Percentiles rank a stretch among this genome's conserved stretches.
phyloP scores from a whole-genome alignment of 805 yeast species.

The Wickerhamiella australiensis region DNA sequence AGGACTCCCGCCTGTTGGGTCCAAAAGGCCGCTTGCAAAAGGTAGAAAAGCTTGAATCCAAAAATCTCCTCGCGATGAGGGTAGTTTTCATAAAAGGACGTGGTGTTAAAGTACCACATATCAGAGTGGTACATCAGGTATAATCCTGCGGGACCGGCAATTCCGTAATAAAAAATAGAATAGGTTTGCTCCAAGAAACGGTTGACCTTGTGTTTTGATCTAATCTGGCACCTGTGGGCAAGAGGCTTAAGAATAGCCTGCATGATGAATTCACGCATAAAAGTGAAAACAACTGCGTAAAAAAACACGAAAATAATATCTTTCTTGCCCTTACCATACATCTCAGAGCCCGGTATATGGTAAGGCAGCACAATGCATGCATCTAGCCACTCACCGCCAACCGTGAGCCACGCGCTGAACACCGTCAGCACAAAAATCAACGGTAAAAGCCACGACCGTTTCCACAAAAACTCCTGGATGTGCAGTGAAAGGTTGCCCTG shows the following conservation, averaged over 20 bases:
- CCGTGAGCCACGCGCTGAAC: constrained; percentile 14
- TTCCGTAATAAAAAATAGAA: constrained; percentile 65
- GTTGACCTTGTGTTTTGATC: constrained; percentile 42
- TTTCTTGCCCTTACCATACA: constrained; percentile 75
- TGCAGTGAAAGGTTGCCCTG: background rate
- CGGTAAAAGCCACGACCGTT: constrained; percentile 22
- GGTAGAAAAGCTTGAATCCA: constrained; percentile 66
- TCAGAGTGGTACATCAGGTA: constrained; percentile 78
- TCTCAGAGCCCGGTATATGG: constrained; percentile 36
- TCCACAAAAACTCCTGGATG: constrained; percentile 9
- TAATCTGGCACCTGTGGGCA: constrained; percentile 44
- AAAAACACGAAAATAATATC: constrained; percentile 72
- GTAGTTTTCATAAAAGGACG: constrained; percentile 62
- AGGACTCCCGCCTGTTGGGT: constrained; percentile 85
- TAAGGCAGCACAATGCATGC: constrained; percentile 18
- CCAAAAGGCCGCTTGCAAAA: constrained; percentile 96
- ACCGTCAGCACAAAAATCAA: constrained; percentile 12
- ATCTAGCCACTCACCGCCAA: constrained; percentile 20
- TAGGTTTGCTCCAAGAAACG: constrained; percentile 93
- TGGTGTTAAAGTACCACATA: constrained; percentile 80
- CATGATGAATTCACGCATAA: constrained; percentile 83
- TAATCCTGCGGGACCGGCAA: constrained; percentile 75
- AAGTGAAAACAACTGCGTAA: constrained; percentile 79
- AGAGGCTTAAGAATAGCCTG: constrained; percentile 64
- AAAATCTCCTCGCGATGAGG: constrained; percentile 71